Base-by-base conservation (phyloP, 1,139 yeast genomes). In the Candida tetrigidarum region DNA sequence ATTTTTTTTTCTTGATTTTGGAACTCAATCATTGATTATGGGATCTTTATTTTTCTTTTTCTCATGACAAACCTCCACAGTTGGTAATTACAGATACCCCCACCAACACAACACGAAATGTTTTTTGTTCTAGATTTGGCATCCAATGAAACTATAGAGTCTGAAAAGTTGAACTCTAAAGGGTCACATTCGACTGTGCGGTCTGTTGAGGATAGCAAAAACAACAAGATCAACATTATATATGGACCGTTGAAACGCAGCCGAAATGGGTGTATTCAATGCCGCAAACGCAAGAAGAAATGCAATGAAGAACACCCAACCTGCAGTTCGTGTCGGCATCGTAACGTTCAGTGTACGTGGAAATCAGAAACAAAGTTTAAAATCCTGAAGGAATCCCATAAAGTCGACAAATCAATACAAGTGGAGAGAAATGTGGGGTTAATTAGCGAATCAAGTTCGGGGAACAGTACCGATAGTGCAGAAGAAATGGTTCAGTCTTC, bases 231-330 rank as follows among this genome's bases (percentile, higher is more conserved):
- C 16, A 38, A 46, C 4, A 10, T 41, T 12, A 45, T 29, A 15
- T 29, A 29, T 9, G 48, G 27, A n/a, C n/a, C n/a, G n/a, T n/a
- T n/a, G 27, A 48, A 41, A 16, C 35, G 62, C 37, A 55, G 60
- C 6, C 50, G 53, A 39, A 53, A 54, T 27, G 63, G 63, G 0
- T 58, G 63, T 44, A 26, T 52, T 16, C 50, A 44, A 15, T 58
- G 63, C 39, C 48, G 58, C 36, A 50, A 53, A 39, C 43, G 57
- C 36, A 57, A 56, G 44, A 51, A 62, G 43, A 63, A 63, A 43
- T 64, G 69, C 46, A 68, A 64, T 47, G 69, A 64, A 49, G 44
- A 43, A 9, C 59, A 56, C 41, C 69, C 69, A 1, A 41, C 42
- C 5, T 64, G 69, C 50, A 55, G 58, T 6, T 55, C 52, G 28